phyloP scores from a whole-genome alignment of 2,329 filamentous ascomycete species.

The Phaeosphaeriaceae sp. region DNA sequence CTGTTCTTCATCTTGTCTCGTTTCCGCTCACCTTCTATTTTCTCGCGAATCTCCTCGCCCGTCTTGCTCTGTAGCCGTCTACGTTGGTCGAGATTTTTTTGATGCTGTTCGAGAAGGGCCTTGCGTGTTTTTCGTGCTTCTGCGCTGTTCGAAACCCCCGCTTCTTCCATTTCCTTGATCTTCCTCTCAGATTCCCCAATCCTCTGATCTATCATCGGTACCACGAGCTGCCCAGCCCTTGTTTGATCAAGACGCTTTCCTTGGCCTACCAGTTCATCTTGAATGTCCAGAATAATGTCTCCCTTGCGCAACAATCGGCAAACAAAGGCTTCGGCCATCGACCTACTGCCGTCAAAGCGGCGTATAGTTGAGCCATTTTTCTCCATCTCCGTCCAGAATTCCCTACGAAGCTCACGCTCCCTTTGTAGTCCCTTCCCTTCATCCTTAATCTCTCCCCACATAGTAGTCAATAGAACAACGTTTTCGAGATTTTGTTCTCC shows the following conservation, averaged over 20 bases:
- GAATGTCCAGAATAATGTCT: slow-evolving; percentile 23
- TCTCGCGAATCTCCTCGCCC: slow-evolving; percentile 1
- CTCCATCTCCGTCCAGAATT: slow-evolving; percentile 7
- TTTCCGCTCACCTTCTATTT: slow-evolving; percentile 8
- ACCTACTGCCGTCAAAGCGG: slow-evolving; percentile 4
- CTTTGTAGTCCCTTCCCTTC: slow-evolving; percentile 23
- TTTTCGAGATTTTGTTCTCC: slow-evolving; percentile 51
- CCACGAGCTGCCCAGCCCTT: slow-evolving; percentile 15
- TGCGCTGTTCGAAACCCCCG: background rate
- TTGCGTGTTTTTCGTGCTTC: background rate
- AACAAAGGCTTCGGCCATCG: slow-evolving; percentile 5
- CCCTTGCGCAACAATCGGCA: slow-evolving; percentile 5
- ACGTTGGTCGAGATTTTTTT: background rate
- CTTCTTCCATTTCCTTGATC: slow-evolving; percentile 2
- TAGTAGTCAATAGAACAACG: slow-evolving; percentile 53
- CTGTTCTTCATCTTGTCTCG: slow-evolving; percentile 4
- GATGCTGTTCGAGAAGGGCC: background rate
- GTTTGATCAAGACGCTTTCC: slow-evolving; percentile 22
- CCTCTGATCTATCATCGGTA: background rate
- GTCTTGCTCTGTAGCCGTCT: slow-evolving; percentile 2
- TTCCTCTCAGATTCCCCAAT: slow-evolving; percentile 2
- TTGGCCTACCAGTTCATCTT: slow-evolving; percentile 26
- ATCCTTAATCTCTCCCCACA: slow-evolving; percentile 46
- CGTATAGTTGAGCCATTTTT: slow-evolving; percentile 4
- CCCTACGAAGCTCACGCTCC: slow-evolving; percentile 6